Evolutionary conservation across 805 yeast genomes (phyloP).

Genomic region (Metschnikowia aberdeeniae): DNA sequence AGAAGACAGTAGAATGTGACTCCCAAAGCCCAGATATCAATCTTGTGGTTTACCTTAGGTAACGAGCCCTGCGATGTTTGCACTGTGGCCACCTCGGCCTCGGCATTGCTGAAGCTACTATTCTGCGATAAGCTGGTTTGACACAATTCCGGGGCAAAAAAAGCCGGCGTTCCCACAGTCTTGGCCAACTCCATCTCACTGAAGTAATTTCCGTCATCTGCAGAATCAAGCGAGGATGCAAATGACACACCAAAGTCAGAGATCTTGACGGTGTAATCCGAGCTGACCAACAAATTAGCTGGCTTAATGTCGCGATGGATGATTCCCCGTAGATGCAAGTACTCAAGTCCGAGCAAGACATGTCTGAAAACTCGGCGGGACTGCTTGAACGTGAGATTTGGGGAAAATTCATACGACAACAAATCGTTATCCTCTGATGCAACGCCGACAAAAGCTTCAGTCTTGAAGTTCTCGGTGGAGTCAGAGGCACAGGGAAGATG

Average conservation of each 20-base stretch:
- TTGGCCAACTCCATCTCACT: conserved; percentile 81
- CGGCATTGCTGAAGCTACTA: not conserved
- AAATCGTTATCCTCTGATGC: conserved; percentile 21
- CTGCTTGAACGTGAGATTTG: conserved; percentile 62
- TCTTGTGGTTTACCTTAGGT: conserved; percentile 68
- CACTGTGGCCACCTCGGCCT: not conserved
- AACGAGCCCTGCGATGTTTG: conserved; percentile 2
- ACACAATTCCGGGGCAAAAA: conserved; percentile 83
- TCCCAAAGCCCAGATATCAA: conserved; percentile 98
- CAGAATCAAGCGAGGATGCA: conserved; percentile 46
- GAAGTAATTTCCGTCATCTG: conserved; percentile 40
- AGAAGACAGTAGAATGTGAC: conserved; percentile 83
- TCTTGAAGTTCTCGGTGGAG: conserved; percentile 4
- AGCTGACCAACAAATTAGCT: conserved; percentile 74
- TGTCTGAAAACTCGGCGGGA: conserved; percentile 75
- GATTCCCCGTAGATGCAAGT: conserved; percentile 83
- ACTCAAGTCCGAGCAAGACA: conserved; percentile 83
- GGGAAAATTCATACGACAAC: conserved; percentile 32
- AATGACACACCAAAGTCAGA: conserved; percentile 97
- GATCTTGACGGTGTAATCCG: conserved; percentile 75
- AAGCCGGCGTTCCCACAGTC: conserved; percentile 97
- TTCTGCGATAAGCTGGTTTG: conserved; percentile 34
- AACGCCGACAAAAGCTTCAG: not conserved
- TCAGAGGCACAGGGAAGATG: conserved; percentile 2
- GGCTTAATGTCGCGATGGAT: conserved; percentile 96